Evolutionary conservation across 139 green algal genomes (phyloP), one percentile per base, ranked within the genome.

Genomic region (Haematococcus lacustris): DNA sequence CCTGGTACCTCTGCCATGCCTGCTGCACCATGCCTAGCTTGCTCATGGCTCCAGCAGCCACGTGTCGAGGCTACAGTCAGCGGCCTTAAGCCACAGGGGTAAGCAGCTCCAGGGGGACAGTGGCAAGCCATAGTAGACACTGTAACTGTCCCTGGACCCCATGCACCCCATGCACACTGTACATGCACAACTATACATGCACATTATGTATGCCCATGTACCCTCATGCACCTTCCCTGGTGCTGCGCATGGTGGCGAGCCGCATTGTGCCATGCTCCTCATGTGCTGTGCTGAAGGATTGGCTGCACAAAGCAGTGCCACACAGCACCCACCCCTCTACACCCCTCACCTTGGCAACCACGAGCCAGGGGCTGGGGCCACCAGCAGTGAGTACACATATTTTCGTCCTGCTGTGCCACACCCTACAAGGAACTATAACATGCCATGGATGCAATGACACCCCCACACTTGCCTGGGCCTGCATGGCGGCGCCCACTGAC

Each of bases 401-500:
- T 57, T 13, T 28, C 13, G 47, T 57, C 13, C 13, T 57, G 47
- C 47, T 57, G 47, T 57, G 21, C 21, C 47, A 57, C 47, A 57
- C 47, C 47, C 47, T 57, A 57, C 47, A 28, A 28, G 47, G 21
- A 57, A 28, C 21, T 13, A 28, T 28, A 21, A 57, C 47, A 57
- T 57, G 13, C 21, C 13, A 13, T 57, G 47, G 13, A 57, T 28
- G 47, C 13, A 13, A 57, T 57, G 47, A 13, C 47, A n/a, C n/a
- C n/a, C n/a, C n/a, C 47, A 13, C 47, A 57, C 61, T n/a, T 60
- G 34, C 71, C 63, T 88, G 75, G 0, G 82, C 79, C 59, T 75
- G 79, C 43, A 87, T 66, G 30, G 86, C 86, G n/a, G 68, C 71
- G 38, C 73, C 80, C 0, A 88, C 86, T 35, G 82, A 77, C 38